Evolutionary conservation across 2,329 filamentous ascomycete genomes (phyloP).

Genomic region (Diplodia corticola): DNA sequence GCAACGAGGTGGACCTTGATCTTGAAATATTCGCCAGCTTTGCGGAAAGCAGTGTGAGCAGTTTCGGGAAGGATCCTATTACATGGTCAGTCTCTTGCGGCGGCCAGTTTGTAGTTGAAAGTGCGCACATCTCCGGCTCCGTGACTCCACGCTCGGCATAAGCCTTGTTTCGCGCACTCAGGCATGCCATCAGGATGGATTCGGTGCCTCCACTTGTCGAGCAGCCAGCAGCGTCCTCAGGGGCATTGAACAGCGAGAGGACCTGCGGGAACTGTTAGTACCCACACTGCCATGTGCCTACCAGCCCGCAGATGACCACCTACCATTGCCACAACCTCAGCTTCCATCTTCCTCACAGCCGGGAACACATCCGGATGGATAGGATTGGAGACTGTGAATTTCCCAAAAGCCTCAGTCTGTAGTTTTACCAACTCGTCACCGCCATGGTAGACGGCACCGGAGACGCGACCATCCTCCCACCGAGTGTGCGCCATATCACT

Average conservation of each 20-base stretch:
- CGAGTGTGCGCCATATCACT: constrained; percentile 87
- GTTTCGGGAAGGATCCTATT: constrained; percentile 87
- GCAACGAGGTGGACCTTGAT: constrained; percentile 90
- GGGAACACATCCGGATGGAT: constrained; percentile 99
- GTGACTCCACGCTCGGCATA: constrained; percentile 82
- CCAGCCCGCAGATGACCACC: constrained; percentile 23
- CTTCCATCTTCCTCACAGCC: constrained; percentile 98
- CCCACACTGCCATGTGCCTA: background rate
- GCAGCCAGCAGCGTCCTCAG: constrained; percentile 79
- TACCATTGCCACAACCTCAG: constrained; percentile 96
- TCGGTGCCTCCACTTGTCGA: constrained; percentile 93
- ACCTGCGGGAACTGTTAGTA: constrained; percentile 42
- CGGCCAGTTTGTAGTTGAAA: background rate
- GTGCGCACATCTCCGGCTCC: constrained; percentile 84
- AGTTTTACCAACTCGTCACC: constrained; percentile 77
- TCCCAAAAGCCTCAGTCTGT: constrained; percentile 89
- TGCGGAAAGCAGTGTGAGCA: constrained; percentile 93
- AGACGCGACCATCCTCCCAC: constrained; percentile 95
- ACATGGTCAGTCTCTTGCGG: constrained; percentile 21
- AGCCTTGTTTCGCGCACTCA: constrained; percentile 87
- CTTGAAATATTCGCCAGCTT: constrained; percentile 92
- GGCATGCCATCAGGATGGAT: constrained; percentile 92
- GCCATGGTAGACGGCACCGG: constrained; percentile 94
- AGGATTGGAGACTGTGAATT: constrained; percentile 93
- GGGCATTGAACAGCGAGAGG: constrained; percentile 83